Evolutionary conservation across 1,284 basidiomycete genomes (phyloP).

Genomic region (Retiboletus fuscus): DNA sequence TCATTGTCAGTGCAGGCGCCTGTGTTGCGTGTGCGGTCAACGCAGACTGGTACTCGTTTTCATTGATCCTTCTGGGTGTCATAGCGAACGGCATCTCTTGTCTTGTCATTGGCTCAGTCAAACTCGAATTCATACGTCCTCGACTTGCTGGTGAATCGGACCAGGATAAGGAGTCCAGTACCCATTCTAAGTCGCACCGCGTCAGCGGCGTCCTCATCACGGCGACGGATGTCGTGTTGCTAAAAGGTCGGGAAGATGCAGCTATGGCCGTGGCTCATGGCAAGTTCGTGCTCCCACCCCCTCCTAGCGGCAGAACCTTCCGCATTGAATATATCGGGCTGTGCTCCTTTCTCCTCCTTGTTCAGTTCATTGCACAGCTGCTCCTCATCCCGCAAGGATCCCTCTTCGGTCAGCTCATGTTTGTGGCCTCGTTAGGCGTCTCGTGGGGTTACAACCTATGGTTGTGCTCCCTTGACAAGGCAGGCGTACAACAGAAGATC

Average conservation of each 20-base stretch:
- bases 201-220: slow-evolving; percentile 35
- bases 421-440: slow-evolving; percentile 39
- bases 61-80: slow-evolving; percentile 46
- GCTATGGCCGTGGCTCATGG: slow-evolving; percentile 40
- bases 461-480: slow-evolving; percentile 44
- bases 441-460: slow-evolving; percentile 46
- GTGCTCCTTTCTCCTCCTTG: slow-evolving; percentile 38
- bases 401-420: slow-evolving; percentile 47
- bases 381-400: slow-evolving; percentile 43
- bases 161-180: neutral
- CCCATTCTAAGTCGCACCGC: neutral
- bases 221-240: slow-evolving; percentile 28
- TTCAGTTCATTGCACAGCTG: slow-evolving; percentile 43
- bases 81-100: slow-evolving; percentile 42
- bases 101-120: slow-evolving; percentile 40
- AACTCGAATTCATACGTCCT: slow-evolving; percentile 34
- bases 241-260: slow-evolving; percentile 39
- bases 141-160: slow-evolving; percentile 28
- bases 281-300: slow-evolving; percentile 32
- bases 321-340: slow-evolving; percentile 29
- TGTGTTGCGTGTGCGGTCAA: slow-evolving; percentile 36
- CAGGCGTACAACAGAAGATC: slow-evolving; percentile 34
- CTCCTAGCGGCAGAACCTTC: slow-evolving; percentile 12
- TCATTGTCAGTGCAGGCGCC: slow-evolving; percentile 34
- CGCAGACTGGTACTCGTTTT: slow-evolving; percentile 43